Conservation (phyloP, 768 basidiomycete species). For the Kwoniella mangroviensis region DNA sequence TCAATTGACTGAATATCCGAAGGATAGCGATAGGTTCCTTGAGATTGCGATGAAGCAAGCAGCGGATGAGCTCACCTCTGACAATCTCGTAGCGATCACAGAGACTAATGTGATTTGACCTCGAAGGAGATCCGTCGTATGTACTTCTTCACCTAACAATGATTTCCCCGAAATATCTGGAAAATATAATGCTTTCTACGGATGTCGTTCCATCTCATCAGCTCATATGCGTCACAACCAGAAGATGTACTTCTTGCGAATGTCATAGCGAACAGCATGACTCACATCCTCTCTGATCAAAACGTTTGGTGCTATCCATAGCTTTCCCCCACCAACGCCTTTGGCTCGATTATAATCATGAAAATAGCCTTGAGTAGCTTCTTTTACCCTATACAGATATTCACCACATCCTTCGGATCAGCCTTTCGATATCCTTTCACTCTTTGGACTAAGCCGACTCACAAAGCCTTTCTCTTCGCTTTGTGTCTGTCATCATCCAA, state of each 20-base stretch:
- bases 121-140: constrained; percentile 77
- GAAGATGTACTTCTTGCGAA: background rate
- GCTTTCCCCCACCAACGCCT: constrained; percentile 80
- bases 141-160: constrained; percentile 65
- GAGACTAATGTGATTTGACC: constrained; percentile 79
- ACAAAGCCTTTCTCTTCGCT: constrained; percentile 66
- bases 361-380: constrained; percentile 81
- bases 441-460: no score
- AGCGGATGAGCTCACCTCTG: constrained; percentile 74
- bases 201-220: background rate
- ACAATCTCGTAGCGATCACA: constrained; percentile 83
- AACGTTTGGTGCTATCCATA: constrained; percentile 87
- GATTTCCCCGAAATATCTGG: constrained; percentile 80
- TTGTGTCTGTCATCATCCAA: constrained; percentile 73
- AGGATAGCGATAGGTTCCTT: no score
- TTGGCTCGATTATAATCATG: constrained; percentile 80
- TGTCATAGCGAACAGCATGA: background rate
- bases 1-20: no score
- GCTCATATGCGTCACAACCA: background rate
- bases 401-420: no score
- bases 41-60: no score
- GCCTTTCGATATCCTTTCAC: no score
- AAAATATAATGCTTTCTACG: constrained; percentile 86
- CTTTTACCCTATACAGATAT: no score
- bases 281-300: constrained; percentile 88